Base-by-base conservation (phyloP, 768 basidiomycete species). In the Cyclocybe aegerita region DNA sequence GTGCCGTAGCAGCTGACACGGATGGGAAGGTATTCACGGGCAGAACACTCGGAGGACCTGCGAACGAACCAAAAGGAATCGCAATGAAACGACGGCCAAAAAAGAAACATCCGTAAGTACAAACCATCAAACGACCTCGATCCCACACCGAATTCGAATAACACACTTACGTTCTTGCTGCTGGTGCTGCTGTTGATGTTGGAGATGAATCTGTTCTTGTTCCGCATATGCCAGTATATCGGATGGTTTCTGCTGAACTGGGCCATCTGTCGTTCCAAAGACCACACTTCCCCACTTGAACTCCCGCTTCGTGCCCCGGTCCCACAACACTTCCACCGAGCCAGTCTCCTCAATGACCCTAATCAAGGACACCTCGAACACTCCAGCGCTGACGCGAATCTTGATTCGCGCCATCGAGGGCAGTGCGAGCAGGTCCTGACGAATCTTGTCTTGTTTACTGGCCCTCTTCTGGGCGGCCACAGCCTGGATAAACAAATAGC, bases 251-350 rank as follows among this genome's bases (percentile, higher is more conserved):
- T 88, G 86, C 46, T 79, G 78, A n/a, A 89, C 80, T 47, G 83
- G 82, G 4, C 73, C 80, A 41, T 88, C 86, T 1, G 81, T 84
- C 43, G 76, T 83, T n/a, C 87, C 88, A 52, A 90, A 86, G 14
- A 91, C 78, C 14, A 92, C 81, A 58, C 83, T 85, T 29, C 83
- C 80, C 90, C 90, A 92, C 64, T 88, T 90, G 62, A 92, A 88
- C 64, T 90, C 88, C 48, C 82, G 75, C 67, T 83, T 87, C 34
- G 82, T 56, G 7, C 84, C 85, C 23, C 79, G 73, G 61, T 90
- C 89, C 88, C 92, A 94, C 6, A 89, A 64, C 4, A 95, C 91
- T 62, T 88, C 85, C 0, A 95, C 85, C 7, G 83, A 83, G 44
- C 79, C 75, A 1, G 75, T 78, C 55, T 85, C 87, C 55, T 86